phyloP scores from a whole-genome alignment of 345 rosid genomes.

The Syzygium grande region DNA sequence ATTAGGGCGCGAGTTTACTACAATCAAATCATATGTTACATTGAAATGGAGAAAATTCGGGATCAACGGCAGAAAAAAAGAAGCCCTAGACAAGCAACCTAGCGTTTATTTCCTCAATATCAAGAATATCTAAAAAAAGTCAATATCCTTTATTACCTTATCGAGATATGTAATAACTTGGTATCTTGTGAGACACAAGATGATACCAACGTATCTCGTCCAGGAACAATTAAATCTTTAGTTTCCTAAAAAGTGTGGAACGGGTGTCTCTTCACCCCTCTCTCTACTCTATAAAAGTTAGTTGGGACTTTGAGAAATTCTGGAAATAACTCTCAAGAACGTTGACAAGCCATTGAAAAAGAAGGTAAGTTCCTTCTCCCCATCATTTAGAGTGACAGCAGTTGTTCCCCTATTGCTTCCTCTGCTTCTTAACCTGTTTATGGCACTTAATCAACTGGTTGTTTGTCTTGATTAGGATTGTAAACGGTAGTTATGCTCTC shows the following conservation, averaged over 20 bases:
- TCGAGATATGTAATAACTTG: neutral
- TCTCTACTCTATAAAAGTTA: neutral
- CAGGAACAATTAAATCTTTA: neutral
- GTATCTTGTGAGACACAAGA: neutral
- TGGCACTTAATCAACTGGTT: neutral
- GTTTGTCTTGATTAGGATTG: neutral
- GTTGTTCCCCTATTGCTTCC: neutral
- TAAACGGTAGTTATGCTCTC: neutral
- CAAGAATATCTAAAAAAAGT: neutral
- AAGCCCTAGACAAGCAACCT: neutral
- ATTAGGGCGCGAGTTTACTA: neutral
- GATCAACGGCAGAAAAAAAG: neutral
- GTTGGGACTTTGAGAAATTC: neutral
- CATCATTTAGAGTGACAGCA: neutral
- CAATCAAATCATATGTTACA: neutral
- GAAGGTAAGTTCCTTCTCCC: neutral
- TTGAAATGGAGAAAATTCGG: neutral
- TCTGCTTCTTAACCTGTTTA: neutral
- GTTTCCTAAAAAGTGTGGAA: neutral
- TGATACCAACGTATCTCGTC: no score
- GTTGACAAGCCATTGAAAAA: neutral
- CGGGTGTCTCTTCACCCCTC: rapidly evolving
- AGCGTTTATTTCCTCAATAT: neutral
- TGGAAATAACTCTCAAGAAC: neutral
- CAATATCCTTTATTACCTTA: neutral